Conservation (phyloP, 2,329 filamentous ascomycete species). For the Colletotrichum sp. region DNA sequence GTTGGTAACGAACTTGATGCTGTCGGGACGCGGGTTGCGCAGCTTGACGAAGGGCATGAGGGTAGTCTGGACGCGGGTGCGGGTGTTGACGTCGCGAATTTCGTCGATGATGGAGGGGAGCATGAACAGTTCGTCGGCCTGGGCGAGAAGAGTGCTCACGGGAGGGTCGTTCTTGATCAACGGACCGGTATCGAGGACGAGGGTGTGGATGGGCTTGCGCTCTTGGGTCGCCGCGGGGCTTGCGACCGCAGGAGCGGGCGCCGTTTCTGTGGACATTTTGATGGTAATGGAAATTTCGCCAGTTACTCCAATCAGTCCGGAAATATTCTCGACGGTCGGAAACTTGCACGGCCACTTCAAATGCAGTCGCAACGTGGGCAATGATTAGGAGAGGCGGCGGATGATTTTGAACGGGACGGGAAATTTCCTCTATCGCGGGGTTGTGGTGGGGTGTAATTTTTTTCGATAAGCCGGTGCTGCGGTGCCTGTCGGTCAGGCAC, state of each 20-base stretch:
- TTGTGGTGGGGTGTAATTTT: slow-evolving; percentile 17
- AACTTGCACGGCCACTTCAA: background rate
- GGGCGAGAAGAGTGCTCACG: slow-evolving; percentile 79
- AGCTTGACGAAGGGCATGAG: slow-evolving; percentile 85
- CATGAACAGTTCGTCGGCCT: slow-evolving; percentile 80
- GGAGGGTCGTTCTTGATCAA: slow-evolving; percentile 92
- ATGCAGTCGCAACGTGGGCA: background rate
- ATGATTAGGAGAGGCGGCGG: background rate
- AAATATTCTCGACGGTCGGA: background rate
- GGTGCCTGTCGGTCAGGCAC: background rate
- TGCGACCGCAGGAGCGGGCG: background rate
- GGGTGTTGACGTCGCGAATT: slow-evolving; percentile 84
- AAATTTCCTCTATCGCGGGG: slow-evolving; percentile 23
- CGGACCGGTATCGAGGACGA: slow-evolving; percentile 89
- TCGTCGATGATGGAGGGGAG: slow-evolving; percentile 86
- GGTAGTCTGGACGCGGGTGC: slow-evolving; percentile 81
- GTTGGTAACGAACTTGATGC: slow-evolving; percentile 78
- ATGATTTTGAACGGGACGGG: slow-evolving; percentile 17
- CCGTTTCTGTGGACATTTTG: slow-evolving; percentile 11
- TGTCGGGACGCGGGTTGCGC: slow-evolving; percentile 75
- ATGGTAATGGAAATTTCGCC: background rate
- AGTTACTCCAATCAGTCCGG: background rate
- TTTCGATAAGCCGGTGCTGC: slow-evolving; percentile 1
- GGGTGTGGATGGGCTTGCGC: slow-evolving; percentile 76
- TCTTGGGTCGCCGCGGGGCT: slow-evolving; percentile 6